A percentile compares a stretch with the other conserved stretches of the same genome.
Conservation (phyloP, 345 rosid genomes). For the Salix dunnii region DNA sequence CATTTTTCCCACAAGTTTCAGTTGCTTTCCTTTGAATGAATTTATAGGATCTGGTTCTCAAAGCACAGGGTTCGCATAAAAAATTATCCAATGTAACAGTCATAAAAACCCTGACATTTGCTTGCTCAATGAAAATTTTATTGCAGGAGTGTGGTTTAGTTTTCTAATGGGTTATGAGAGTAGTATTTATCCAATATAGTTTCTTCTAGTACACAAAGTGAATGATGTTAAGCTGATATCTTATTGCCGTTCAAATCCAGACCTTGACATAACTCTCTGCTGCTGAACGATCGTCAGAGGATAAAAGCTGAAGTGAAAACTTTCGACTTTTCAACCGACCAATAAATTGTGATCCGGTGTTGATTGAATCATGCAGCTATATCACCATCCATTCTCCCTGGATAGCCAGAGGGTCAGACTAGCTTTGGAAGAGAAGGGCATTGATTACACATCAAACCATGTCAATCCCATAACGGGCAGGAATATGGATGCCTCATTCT, state of each 20-base stretch:
- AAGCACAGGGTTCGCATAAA: no score
- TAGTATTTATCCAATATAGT: no score
- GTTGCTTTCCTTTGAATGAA: no score
- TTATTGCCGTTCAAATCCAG: background rate
- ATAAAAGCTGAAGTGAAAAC: background rate
- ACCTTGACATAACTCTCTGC: background rate
- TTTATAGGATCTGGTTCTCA: no score
- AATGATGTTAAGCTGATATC: background rate
- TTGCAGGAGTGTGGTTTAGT: no score
- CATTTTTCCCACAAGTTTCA: no score
- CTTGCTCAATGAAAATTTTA: no score
- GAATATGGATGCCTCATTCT: slow-evolving; percentile 80
- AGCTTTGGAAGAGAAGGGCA: slow-evolving; percentile 84
- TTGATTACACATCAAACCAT: slow-evolving; percentile 90
- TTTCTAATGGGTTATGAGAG: no score
- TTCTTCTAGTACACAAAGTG: background rate
- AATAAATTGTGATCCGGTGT: background rate
- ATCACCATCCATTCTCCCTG: slow-evolving; percentile 84
- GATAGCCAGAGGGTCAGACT: slow-evolving; percentile 88
- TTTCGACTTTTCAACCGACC: background rate
- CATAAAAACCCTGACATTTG: no score
- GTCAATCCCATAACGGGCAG: slow-evolving; percentile 75
- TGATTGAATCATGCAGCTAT: slow-evolving; percentile 63
- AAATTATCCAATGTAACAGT: no score
- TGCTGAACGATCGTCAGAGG: background rate